Base-by-base conservation (phyloP, 495 filamentous ascomycete species). In the Annulohypoxylon nitens region DNA sequence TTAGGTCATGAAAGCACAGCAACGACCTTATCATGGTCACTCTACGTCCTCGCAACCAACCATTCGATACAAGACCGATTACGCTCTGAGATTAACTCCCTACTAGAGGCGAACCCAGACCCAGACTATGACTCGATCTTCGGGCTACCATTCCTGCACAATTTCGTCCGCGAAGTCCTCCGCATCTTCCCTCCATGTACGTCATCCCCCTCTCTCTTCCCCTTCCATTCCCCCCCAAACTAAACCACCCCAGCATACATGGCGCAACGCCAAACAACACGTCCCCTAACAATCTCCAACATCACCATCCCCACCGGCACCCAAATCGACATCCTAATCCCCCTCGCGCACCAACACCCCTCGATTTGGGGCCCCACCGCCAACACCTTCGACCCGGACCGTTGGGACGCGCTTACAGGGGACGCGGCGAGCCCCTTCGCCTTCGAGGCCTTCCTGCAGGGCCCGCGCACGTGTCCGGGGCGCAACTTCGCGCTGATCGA, bases 121-220 rank as follows among this genome's bases (percentile, higher is more conserved):
- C 80, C 87, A 23, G 74, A 75, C 7, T 81, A 78, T 33, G 78
- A 76, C 23, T 37, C 78, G 7, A 79, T 86, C 23, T 79, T 78
- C 14, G 39, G 30, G 14, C 58, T 84, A 14, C 75, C 74, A 4
- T 84, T 81, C 53, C 76, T 86, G 0, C 69, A 81, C 58, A 81
- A 82, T 18, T 78, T 85, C 61, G 60, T 79, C 1, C 73, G 65
- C 20, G 84, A 86, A 51, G 75, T 80, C 0, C 74, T 85, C 2
- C 79, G 84, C 3, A 37, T 82, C n/a, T 78, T 76, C 51, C 75
- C 79, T 12, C 80, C 83, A 14, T 66, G 76, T 76, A 71, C 33
- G 74, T 68, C 30, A 1, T 10, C 57, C 58, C n/a, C n/a, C 14
- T 48, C 36, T 36, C 16, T 12, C 39, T 4, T 33, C 16, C 26